phyloP scores from a whole-genome alignment of 2,329 filamentous ascomycete genomes.

The Fusarium sp. region DNA sequence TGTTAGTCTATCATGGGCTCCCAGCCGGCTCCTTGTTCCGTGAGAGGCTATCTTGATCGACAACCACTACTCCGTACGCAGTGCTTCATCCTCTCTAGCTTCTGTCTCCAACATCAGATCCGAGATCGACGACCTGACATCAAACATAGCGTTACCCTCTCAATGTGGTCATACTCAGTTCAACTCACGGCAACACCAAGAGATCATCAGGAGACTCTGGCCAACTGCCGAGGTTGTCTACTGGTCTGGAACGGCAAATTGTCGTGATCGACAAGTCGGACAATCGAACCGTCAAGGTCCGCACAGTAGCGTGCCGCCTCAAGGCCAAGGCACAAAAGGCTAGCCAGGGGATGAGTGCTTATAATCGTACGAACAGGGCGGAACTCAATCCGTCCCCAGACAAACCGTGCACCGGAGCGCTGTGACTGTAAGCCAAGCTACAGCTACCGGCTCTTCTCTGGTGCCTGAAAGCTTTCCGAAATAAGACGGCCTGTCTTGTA shows the following conservation, averaged over 20 bases:
- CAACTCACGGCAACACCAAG: constrained; percentile 1
- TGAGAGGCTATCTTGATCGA: constrained; percentile 15
- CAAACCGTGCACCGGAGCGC: background rate
- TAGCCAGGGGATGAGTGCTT: background rate
- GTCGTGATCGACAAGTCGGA: constrained; percentile 25
- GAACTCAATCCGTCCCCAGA: background rate
- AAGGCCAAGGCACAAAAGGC: background rate
- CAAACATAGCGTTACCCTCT: background rate
- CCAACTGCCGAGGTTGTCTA: constrained; percentile 25
- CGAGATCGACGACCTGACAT: constrained; percentile 4
- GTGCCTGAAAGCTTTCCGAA: constrained; percentile 10
- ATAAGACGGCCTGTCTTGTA: constrained; percentile 10
- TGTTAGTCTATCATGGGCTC: constrained; percentile 1
- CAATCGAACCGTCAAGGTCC: constrained; percentile 15
- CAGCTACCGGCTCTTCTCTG: constrained; percentile 1
- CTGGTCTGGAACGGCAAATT: constrained; percentile 21
- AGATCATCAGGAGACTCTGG: background rate
- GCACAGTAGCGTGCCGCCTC: constrained; percentile 17
- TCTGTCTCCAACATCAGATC: constrained; percentile 14
- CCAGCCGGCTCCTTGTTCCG: constrained; percentile 15
- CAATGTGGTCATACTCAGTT: constrained; percentile 1
- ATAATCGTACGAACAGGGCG: constrained; percentile 9
- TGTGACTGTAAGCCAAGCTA: background rate
- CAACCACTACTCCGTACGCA: background rate
- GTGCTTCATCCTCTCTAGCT: background rate